Evolutionary conservation across 2,329 filamentous ascomycete genomes (phyloP), one percentile per base, ranked within the genome.

Genomic region (Penicillium sp.): DNA sequence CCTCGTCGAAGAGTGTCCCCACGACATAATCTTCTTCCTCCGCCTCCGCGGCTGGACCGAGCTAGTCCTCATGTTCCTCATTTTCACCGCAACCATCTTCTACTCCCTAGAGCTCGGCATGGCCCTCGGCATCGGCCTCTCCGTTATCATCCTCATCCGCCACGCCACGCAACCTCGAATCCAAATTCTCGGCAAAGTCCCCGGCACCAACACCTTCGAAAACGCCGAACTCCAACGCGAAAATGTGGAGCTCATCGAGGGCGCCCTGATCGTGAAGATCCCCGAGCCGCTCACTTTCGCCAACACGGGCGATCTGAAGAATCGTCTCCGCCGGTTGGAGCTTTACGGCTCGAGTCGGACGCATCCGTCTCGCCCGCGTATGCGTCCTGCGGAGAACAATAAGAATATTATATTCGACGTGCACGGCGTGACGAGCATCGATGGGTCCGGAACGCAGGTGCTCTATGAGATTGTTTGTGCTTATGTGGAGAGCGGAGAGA

Each of bases 231-330:
- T 88, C 0, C 85, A 90, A 56, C 85, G 88, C 0, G 87, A 89
- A 46, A 83, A 84, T 31, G 82, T 98, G 3, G 94, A 98, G 73
- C 93, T 96, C 69, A 85, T 97, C 54, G 93, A 97, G 64, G 91
- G 94, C 16, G 96, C 91, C 60, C 81, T 99, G 10, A 96, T 99
- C 60, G 92, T 98, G 69, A 98, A 98, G 81, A 98, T 99, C 56
- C 94, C 95, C 0, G 95, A 99, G 72, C 95, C 95, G 0, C 81
- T 99, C 52, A 98, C 94, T 0, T 99, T 99, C 74, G 94, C 94
- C 70, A 99, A 99, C 74, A 98, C 95, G 0, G 95, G 93, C 49
- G 91, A 95, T 66, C 81, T 99, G 46, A 96, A 96, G 75, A 89
- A 88, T 54, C 85, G 95, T 4, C 82, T 99, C 11, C 84, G 90